Conservation (phyloP, 495 filamentous ascomycete species). For the Podospora sp. region DNA sequence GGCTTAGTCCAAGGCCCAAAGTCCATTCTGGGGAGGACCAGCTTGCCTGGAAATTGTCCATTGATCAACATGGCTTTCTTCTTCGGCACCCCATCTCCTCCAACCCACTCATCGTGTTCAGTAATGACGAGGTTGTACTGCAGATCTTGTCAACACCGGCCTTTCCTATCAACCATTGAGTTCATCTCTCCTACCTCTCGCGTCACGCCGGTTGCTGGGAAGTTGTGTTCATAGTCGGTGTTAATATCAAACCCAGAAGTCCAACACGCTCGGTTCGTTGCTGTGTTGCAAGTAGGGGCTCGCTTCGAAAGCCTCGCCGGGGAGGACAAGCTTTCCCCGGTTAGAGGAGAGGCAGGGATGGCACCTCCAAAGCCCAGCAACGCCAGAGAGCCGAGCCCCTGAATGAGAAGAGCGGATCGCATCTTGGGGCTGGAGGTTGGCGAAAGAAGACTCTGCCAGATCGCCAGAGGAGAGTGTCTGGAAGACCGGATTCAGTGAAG, state of each 20-base stretch:
- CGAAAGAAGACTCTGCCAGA: too few relatives aligned
- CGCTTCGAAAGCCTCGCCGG: background rate
- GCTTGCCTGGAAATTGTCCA: slow-evolving; percentile 10
- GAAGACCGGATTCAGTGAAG: too few relatives aligned
- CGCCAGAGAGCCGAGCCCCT: background rate
- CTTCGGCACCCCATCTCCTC: slow-evolving; percentile 14
- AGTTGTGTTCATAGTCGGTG: slow-evolving; percentile 11
- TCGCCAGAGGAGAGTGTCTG: too few relatives aligned
- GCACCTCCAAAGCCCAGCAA: background rate
- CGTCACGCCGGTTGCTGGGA: slow-evolving; percentile 10
- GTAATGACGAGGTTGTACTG: slow-evolving; percentile 18
- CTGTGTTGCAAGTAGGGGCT: slow-evolving; percentile 18
- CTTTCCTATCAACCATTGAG: too few relatives aligned
- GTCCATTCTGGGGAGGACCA: background rate
- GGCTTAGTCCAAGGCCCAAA: background rate
- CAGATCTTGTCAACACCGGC: too few relatives aligned
- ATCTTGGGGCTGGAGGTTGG: too few relatives aligned
- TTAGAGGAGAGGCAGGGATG: background rate
- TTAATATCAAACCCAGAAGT: slow-evolving; percentile 14
- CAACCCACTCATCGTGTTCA: slow-evolving; percentile 19
- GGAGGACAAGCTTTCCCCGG: background rate
- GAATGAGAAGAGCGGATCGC: background rate
- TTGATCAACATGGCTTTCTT: slow-evolving; percentile 21
- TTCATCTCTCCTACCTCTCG: slow-evolving; percentile 12
- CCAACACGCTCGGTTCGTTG: slow-evolving; percentile 19